phyloP scores from a whole-genome alignment of 1,139 yeast genomes.

The Hyphopichia burtonii region DNA sequence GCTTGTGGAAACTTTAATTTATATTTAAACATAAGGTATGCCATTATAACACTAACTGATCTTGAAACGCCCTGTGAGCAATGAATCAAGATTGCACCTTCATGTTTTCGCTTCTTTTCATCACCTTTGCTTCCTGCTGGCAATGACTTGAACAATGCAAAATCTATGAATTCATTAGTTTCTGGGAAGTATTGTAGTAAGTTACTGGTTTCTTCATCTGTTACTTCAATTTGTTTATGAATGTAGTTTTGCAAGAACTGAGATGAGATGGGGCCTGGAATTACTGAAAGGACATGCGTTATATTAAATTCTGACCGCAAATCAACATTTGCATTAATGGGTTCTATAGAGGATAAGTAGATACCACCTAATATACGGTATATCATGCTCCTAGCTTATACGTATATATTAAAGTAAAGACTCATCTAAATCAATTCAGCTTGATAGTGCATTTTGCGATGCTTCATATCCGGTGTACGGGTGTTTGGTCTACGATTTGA shows the following conservation, averaged over 20 bases:
- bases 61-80: constrained; percentile 91
- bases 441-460: too few relatives aligned
- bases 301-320: constrained; percentile 48
- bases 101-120: constrained; percentile 39
- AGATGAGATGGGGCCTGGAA: constrained; percentile 62
- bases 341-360: constrained; percentile 59
- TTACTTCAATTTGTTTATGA: constrained; percentile 64
- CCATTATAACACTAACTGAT: constrained; percentile 68
- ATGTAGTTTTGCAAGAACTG: constrained; percentile 47
- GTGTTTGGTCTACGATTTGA: too few relatives aligned
- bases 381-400: constrained; percentile 11
- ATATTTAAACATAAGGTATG: constrained; percentile 77
- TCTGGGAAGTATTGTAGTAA: constrained; percentile 60
- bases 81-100: constrained; percentile 54
- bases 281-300: constrained; percentile 66
- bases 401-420: too few relatives aligned
- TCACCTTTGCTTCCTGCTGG: constrained; percentile 12
- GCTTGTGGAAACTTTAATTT: constrained; percentile 61
- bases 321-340: constrained; percentile 45
- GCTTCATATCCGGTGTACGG: neutral
- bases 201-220: constrained; percentile 65
- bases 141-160: constrained; percentile 43
- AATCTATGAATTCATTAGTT: constrained; percentile 65
- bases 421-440: too few relatives aligned
- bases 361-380: constrained; percentile 64